Evolutionary conservation across 2,329 filamentous ascomycete genomes (phyloP).

Genomic region (Claviceps maximensis): DNA sequence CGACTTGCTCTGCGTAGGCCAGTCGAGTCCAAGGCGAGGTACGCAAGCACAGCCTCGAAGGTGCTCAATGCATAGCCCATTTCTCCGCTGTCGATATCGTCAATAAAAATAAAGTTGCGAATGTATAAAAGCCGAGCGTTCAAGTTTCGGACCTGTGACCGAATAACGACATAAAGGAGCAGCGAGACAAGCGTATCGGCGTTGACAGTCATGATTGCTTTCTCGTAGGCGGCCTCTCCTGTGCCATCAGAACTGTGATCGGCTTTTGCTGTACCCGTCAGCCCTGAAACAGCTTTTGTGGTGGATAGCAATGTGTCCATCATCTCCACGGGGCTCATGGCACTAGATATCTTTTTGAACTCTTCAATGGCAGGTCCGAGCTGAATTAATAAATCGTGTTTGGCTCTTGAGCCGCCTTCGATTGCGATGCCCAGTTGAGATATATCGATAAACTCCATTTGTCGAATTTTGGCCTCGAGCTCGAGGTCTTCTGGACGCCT

Average conservation of each 20-base stretch:
- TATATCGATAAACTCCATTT: slow-evolving; percentile 89
- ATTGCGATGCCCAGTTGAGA: slow-evolving; percentile 86
- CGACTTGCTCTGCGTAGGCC: slow-evolving; percentile 73
- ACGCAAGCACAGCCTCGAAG: slow-evolving; percentile 84
- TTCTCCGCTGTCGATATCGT: slow-evolving; percentile 93
- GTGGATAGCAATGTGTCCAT: slow-evolving; percentile 65
- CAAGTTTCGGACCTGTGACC: slow-evolving; percentile 74
- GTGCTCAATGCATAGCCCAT: slow-evolving; percentile 94
- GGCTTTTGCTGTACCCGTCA: slow-evolving; percentile 38
- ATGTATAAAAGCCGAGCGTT: slow-evolving; percentile 89
- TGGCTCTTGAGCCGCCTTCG: slow-evolving; percentile 63
- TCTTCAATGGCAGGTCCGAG: slow-evolving; percentile 71
- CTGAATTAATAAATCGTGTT: slow-evolving; percentile 66
- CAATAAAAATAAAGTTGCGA: slow-evolving; percentile 93
- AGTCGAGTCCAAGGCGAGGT: slow-evolving; percentile 70
- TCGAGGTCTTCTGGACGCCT: slow-evolving; percentile 74
- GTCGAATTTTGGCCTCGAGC: slow-evolving; percentile 75
- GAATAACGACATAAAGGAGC: slow-evolving; percentile 81
- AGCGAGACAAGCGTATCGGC: slow-evolving; percentile 90
- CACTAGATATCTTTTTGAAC: slow-evolving; percentile 72
- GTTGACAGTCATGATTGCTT: slow-evolving; percentile 49
- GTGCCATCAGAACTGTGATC: slow-evolving; percentile 16
- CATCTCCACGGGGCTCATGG: slow-evolving; percentile 80
- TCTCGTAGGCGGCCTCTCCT: slow-evolving; percentile 29
- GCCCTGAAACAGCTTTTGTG: slow-evolving; percentile 67